Evolutionary conservation across 352 stramenopile genomes (phyloP), one percentile per base, ranked within the genome.

Genomic region (Aphanomyces stellatus): DNA sequence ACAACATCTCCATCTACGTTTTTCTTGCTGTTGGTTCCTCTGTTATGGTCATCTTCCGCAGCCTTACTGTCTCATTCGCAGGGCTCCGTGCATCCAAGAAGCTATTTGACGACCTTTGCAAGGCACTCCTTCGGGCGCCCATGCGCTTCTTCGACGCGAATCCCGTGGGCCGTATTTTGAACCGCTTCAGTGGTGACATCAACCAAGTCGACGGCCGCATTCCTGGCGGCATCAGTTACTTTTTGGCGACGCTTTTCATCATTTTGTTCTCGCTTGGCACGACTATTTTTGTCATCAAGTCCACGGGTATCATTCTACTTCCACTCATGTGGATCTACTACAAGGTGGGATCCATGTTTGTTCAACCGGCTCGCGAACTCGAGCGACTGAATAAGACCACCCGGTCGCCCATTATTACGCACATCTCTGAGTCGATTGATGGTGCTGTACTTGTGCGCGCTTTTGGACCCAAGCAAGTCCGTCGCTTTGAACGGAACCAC

Each of bases 191-290:
- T 15, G 33, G 22, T 7, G 69, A 74, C 13, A 49, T 74, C 8
- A 79, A 31, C 10, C 90, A 76, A 5, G 70, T 98, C 11, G 93
- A 98, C 72, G 78, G 93, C 53, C 53, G 85, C 34, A 65, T 97
- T 17, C 76, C 92, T 13, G n/a, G n/a, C 31, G 4, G 8, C 6
- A 17, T 62, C 6, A 28, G 53, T 4, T 22, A 22, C 53, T 62
- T 62, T 10, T 57, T 82, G 17, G 73, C 51, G 5, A 35, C 49
- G 28, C 28, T 57, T 10, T 57, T 57, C 25, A 35, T 27, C 11
- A 2, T 86, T 15, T 24, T 74, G 10, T 76, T 92, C n/a, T 33
- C 90, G 10, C 3, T 76, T 0, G 67, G 72, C 17, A 93, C 81
- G 66, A 65, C 70, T 25, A 33, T 74, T 17, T 76, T 78, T 10